Percentiles rank a stretch among this genome's conserved stretches.
Evolutionary conservation across 2,329 filamentous ascomycete genomes (phyloP).

Genomic region (Monilinia fructigena): DNA sequence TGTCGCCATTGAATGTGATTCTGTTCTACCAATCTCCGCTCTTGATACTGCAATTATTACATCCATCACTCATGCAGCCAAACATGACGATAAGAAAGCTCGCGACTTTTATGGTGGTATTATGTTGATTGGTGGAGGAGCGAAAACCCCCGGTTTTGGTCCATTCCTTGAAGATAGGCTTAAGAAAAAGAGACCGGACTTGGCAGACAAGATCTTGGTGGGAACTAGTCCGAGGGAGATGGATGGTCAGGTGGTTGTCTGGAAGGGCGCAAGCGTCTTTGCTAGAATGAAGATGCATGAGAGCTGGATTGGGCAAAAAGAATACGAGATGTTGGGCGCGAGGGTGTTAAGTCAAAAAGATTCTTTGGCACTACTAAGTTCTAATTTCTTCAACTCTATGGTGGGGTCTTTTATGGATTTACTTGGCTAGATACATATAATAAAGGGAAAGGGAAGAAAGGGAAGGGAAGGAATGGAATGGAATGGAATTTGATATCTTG

Average conservation of each 20-base stretch:
- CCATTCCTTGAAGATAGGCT: constrained; percentile 81
- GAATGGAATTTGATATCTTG: neutral
- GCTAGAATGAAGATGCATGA: constrained; percentile 83
- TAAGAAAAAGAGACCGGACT: constrained; percentile 61
- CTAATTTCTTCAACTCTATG: neutral
- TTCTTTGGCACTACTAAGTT: constrained; percentile 42
- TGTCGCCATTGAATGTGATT: constrained; percentile 70
- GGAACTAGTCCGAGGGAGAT: constrained; percentile 81
- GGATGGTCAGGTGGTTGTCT: constrained; percentile 94
- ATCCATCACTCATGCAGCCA: constrained; percentile 82
- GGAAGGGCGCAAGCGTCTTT: constrained; percentile 98
- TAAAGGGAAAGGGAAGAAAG: neutral
- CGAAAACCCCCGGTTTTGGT: constrained; percentile 77
- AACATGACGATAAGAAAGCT: constrained; percentile 87
- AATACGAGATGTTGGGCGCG: constrained; percentile 83
- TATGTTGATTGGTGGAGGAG: constrained; percentile 85
- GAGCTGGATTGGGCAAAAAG: constrained; percentile 84
- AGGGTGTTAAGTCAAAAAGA: constrained; percentile 81
- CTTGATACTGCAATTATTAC: constrained; percentile 88
- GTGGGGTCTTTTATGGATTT: neutral
- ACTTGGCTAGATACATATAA: neutral
- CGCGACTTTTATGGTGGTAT: constrained; percentile 86
- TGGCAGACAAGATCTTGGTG: constrained; percentile 60
- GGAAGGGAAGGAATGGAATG: neutral
- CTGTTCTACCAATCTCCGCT: constrained; percentile 76